Evolutionary conservation across 805 yeast species (phyloP).

Genomic region (Isabelozyma gotoi): DNA sequence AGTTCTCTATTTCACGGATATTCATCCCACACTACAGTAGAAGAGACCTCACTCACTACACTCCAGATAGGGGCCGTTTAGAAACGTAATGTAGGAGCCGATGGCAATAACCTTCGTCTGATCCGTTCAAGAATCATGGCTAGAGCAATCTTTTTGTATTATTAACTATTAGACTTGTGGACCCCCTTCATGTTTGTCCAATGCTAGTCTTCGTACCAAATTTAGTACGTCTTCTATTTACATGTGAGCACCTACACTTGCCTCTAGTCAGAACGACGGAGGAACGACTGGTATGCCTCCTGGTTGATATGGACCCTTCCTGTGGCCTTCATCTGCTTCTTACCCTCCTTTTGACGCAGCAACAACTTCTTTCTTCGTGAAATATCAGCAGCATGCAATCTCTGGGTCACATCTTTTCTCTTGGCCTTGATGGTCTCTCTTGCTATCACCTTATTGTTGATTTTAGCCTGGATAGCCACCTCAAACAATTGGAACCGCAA

Average conservation of each 20-base stretch:
- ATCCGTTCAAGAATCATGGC: too few relatives aligned
- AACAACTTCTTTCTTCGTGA: conserved; percentile 85
- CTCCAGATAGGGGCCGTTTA: too few relatives aligned
- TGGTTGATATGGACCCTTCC: conserved; percentile 79
- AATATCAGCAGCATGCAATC: conserved; percentile 89
- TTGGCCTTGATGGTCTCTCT: conserved; percentile 92
- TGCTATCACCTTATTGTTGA: conserved; percentile 77
- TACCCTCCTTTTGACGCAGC: conserved; percentile 91
- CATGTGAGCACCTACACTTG: neutral
- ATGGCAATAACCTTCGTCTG: too few relatives aligned
- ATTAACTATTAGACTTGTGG: too few relatives aligned
- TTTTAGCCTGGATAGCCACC: conserved; percentile 88
- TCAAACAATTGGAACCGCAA: conserved; percentile 84
- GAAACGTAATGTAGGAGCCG: too few relatives aligned
- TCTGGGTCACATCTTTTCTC: conserved; percentile 92
- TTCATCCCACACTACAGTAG: too few relatives aligned
- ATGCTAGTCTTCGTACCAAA: too few relatives aligned
- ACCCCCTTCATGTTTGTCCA: too few relatives aligned
- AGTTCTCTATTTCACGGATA: too few relatives aligned
- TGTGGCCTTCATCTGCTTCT: conserved; percentile 73
- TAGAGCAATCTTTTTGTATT: too few relatives aligned
- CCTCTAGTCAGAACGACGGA: conserved; percentile 36
- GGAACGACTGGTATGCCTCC: conserved; percentile 87
- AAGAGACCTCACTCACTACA: too few relatives aligned
- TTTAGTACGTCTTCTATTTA: too few relatives aligned